Base-by-base conservation (phyloP, 345 rosid species). In the Schrenkiella parvula region DNA sequence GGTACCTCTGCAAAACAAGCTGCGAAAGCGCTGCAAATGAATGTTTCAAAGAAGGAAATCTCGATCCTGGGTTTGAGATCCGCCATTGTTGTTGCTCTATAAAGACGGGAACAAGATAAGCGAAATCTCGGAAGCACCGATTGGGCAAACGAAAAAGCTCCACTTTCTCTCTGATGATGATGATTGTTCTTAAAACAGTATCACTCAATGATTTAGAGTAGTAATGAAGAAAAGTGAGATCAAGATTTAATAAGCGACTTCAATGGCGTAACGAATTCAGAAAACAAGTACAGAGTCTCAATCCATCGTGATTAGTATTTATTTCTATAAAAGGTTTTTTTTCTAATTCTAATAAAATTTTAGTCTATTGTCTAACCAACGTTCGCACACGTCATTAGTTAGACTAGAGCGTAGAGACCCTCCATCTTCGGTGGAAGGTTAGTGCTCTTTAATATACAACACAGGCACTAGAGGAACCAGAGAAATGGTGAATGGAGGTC, bases 1-100 rank as follows among this genome's bases (percentile, higher is more conserved):
- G 43, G 34, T 78, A 89, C 99, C 99, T 95, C 99, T 3, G 99
- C 99, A 70, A 91, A 89, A 80, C 99, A 95, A 84, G 99, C 96
- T 32, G 99, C 97, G 68, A 95, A 86, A 51, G 99, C 99, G 70
- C 97, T 95, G 68, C 96, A 90, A 21, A 93, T 58, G 83, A 93
- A 90, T 72, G 87, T 84, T 72, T 88, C 92, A 62, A 82, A 68
- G 78, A 93, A 93, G 15, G 98, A 89, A 79, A 93, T 87, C 82
- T 82, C 87, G 78, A 83, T 76, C 71, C 73, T 70, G 75, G 84
- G 82, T 39, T 64, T 76, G 80, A 82, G 86, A 84, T 87, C 93
- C 74, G 91, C 86, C 87, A 83, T 82, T 61, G 71, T 64, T 74
- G 12, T 6, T 29, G 42, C 26, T 67, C 41, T 32, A 68, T 5